Conservation (phyloP, 225 moss, liverwort and hornwort species). For the Ulota crispa region DNA sequence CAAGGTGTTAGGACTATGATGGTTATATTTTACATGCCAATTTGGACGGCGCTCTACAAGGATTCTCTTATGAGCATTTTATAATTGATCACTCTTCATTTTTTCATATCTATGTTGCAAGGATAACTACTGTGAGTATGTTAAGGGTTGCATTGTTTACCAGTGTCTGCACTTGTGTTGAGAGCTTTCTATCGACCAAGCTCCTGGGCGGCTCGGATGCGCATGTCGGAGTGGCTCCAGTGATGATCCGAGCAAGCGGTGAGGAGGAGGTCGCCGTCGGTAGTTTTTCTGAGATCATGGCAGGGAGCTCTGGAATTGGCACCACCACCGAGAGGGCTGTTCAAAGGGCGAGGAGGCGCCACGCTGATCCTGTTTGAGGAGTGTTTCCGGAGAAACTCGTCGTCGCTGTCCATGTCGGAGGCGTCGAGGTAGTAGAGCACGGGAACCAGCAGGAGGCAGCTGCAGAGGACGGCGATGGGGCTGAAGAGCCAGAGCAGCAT, state of each 20-base stretch:
- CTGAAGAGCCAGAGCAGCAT: constrained; percentile 63
- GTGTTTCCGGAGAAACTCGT: constrained; percentile 33
- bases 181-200: constrained; percentile 19
- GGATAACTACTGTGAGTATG: neutral
- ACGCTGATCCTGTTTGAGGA: neutral
- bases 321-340: neutral
- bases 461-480: constrained; percentile 47
- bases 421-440: constrained; percentile 46
- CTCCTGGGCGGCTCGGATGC: constrained; percentile 22
- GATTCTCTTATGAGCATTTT: neutral
- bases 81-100: too few relatives aligned
- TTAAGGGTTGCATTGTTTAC: neutral
- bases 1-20: neutral
- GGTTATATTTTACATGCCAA: neutral
- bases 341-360: constrained; percentile 14
- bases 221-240: constrained; percentile 32
- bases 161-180: neutral
- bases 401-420: constrained; percentile 35
- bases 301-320: neutral
- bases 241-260: constrained; percentile 21
- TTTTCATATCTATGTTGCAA: neutral
- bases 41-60: neutral
- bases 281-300: constrained; percentile 6
- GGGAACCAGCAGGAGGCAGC: constrained; percentile 35
- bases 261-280: neutral